These are phyloP conservation scores for Cadophora malorum DNA, from an alignment of 2,329 filamentous ascomycete species.

Conservation along the genomic window DNA sequence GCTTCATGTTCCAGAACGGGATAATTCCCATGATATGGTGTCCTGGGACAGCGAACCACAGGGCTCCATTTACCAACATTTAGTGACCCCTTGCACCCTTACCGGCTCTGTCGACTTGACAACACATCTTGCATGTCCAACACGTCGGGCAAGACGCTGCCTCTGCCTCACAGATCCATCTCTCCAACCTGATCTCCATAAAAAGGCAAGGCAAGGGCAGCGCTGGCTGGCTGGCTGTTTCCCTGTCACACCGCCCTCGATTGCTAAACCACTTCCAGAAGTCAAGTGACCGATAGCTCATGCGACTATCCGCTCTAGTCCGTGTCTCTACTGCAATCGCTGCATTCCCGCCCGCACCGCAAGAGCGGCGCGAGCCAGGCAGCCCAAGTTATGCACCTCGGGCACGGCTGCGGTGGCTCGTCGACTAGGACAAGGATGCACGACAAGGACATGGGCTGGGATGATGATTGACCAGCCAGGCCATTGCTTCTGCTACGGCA, in stretches of 20 bases:
- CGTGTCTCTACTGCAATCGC: conserved; percentile 32
- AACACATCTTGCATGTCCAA: conserved; percentile 38
- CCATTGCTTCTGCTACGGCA: conserved; percentile 1
- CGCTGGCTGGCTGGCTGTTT: conserved; percentile 12
- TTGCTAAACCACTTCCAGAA: conserved; percentile 27
- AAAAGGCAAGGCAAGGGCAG: background rate
- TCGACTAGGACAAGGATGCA: background rate
- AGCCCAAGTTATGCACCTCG: conserved; percentile 33
- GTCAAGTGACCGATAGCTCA: conserved; percentile 40
- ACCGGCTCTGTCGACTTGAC: conserved; percentile 23
- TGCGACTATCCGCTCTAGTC: conserved; percentile 42
- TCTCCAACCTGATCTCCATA: background rate
- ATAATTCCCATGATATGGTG: conserved; percentile 6
- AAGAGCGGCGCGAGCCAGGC: conserved; percentile 40
- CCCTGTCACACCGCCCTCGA: conserved; percentile 32
- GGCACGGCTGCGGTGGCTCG: conserved; percentile 20
- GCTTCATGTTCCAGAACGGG: conserved; percentile 4
- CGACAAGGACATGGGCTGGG: background rate
- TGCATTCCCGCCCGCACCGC: conserved; percentile 40
- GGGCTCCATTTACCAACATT: conserved; percentile 20
- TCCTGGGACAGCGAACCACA: conserved; percentile 29
- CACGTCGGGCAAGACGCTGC: conserved; percentile 8
- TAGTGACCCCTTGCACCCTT: background rate
- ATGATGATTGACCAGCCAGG: background rate
- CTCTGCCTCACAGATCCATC: conserved; percentile 3